Base-by-base conservation (phyloP, 1,139 yeast species). In the Suhomyces bolitotheri region DNA sequence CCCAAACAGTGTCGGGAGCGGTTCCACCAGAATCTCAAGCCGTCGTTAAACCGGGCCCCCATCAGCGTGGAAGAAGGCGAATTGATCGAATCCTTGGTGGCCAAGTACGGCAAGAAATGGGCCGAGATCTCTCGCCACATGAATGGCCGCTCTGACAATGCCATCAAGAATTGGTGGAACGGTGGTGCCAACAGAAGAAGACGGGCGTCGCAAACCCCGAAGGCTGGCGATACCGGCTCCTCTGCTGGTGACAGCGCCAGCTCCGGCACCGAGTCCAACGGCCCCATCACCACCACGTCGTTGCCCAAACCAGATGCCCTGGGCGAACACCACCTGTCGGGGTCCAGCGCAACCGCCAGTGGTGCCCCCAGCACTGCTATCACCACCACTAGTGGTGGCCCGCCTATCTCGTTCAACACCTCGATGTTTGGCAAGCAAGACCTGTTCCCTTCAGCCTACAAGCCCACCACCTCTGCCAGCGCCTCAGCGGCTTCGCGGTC, bases 91-190 rank as follows among this genome's bases (percentile, higher is more conserved):
- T 78, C 78, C 45, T 71, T 89, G 38, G 96, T 89, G 28, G 77
- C 74, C 8, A 77, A 79, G 47, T 78, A 85, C 54, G 97, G 97
- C 34, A 87, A 88, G 59, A 78, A 86, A 53, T 89, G 97, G 97
- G 96, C 96, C 1, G 96, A 87, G 55, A 89, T 89, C 33, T 88
- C 95, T 16, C 75, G 96, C 34, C 95, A 87, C 58, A 64, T 89
- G 43, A 82, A 85, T 46, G 96, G 96, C 2, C 68, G 96, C 36
- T 77, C 87, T 12, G 97, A 89, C 60, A 89, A 89, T 58, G 92
- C 96, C 19, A 87, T 89, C 49, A 89, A 89, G 56, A 88, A 88
- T 62, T 89, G 96, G 96, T 89, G 96, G 96, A 89, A 89, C 54
- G 95, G 95, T 6, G 94, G 95, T 9, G 90, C 94, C 12, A 86